phyloP scores from a whole-genome alignment of 495 filamentous ascomycete genomes.

The Penicillium canescens region DNA sequence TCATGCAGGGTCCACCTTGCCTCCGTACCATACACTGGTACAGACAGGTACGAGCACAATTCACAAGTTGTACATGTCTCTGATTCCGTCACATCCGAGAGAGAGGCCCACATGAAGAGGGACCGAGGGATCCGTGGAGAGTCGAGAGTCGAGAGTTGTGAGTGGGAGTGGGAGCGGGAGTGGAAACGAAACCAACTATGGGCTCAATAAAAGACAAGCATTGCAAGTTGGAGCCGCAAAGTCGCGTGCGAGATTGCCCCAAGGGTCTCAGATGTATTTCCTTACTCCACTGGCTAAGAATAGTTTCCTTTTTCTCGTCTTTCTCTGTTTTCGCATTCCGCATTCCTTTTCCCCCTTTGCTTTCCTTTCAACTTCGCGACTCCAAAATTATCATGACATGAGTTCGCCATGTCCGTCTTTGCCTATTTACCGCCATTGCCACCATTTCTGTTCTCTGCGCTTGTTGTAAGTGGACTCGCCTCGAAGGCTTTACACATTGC shows the following conservation, averaged over 20 bases:
- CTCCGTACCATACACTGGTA: background rate
- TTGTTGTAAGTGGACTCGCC: slow-evolving; percentile 36
- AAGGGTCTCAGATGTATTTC: background rate
- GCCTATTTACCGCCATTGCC: slow-evolving; percentile 26
- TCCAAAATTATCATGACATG: slow-evolving; percentile 18
- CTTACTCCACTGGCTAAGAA: slow-evolving; percentile 1
- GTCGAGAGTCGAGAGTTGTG: no score
- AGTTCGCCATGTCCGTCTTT: slow-evolving; percentile 22
- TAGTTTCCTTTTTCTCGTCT: background rate
- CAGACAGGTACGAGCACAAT: background rate
- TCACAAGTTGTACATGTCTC: background rate
- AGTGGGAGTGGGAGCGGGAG: background rate
- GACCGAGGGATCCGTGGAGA: background rate
- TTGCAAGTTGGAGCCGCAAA: slow-evolving; percentile 2
- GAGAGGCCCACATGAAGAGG: background rate
- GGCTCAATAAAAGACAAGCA: slow-evolving; percentile 3
- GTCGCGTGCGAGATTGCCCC: slow-evolving; percentile 7
- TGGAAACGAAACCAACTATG: background rate
- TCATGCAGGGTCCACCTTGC: slow-evolving; percentile 10
- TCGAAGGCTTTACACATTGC: slow-evolving; percentile 39
- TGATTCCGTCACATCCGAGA: background rate
- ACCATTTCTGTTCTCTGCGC: slow-evolving; percentile 35
- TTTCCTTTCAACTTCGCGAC: background rate
- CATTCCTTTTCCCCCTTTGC: background rate
- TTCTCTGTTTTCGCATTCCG: background rate